A percentile compares a stretch with the other conserved stretches of the same genome.
Evolutionary conservation across 2,329 filamentous ascomycete genomes (phyloP).

Genomic region (Aspergillus tubingensis): DNA sequence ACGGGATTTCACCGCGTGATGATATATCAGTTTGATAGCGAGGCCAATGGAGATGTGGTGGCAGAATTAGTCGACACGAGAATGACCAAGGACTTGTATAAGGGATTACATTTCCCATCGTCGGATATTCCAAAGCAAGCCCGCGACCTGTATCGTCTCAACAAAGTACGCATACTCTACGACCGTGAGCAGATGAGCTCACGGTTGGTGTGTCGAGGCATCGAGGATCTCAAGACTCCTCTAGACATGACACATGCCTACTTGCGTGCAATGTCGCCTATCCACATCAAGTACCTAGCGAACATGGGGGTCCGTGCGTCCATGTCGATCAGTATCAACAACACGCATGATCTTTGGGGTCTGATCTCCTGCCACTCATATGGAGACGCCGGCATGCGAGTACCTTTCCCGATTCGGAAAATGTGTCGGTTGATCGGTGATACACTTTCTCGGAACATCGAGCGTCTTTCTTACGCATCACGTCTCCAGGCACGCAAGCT

Average conservation of each 20-base stretch:
- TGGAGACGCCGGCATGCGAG: constrained; percentile 80
- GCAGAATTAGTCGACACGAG: constrained; percentile 81
- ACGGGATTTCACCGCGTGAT: constrained; percentile 91
- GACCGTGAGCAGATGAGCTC: constrained; percentile 79
- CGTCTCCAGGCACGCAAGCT: constrained; percentile 81
- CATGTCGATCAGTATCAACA: constrained; percentile 92
- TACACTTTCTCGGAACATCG: constrained; percentile 82
- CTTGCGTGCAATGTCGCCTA: constrained; percentile 78
- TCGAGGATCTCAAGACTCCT: constrained; percentile 68
- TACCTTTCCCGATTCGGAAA: constrained; percentile 86
- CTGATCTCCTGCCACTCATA: constrained; percentile 85
- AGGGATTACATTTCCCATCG: constrained; percentile 84
- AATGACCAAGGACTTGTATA: constrained; percentile 79
- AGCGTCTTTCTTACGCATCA: constrained; percentile 81
- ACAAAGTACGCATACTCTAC: constrained; percentile 85
- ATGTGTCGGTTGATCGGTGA: constrained; percentile 89
- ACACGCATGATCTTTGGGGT: constrained; percentile 83
- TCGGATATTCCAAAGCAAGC: constrained; percentile 82
- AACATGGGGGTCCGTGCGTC: constrained; percentile 93
- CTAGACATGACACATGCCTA: constrained; percentile 84
- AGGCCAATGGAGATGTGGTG: constrained; percentile 83
- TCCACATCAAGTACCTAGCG: constrained; percentile 80
- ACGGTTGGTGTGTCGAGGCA: constrained; percentile 71
- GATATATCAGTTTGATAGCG: constrained; percentile 85
- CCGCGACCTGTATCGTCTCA: constrained; percentile 87